Evolutionary conservation across 2,329 filamentous ascomycete species (phyloP), one percentile per base, ranked within the genome.

Genomic region (Fusarium nelsonii): DNA sequence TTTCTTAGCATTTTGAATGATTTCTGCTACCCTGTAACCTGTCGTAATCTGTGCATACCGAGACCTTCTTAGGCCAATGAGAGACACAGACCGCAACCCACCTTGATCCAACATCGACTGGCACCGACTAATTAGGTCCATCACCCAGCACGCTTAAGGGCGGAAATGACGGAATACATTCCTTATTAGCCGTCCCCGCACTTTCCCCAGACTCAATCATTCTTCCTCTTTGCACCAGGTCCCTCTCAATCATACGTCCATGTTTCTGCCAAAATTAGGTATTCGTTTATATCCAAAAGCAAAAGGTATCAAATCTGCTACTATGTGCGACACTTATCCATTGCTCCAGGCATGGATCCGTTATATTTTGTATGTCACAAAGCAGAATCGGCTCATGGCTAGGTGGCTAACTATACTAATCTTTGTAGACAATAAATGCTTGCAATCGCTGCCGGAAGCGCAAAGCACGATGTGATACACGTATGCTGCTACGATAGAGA

Each of bases 381-480:
- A 23, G 4, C 23, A 18, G 11, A 23, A n/a, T 15, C 1, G 6
- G 6, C 16, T 15, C 3, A 11, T 4, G 12, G 4, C 8, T 8
- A 28, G 7, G 8, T 8, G 9, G 14, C 46, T 50, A 12, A 50
- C 16, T 37, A 8, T 37, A 23, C 6, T 15, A 4, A 28, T 18
- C 14, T 4, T 0, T 6, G 2, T 10, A 63, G 59, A 63, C 59
- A 8, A 48, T 63, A 18, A 63, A 63, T 41, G 59, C 59, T 3
- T 63, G 59, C 8, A 63, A 63, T 6, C 59, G 59, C 14, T 63
- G 59, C 37, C 50, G 59, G 12, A 63, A 63, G 10, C 59, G 59
- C 12, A 63, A 63, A 10, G 60, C 60, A 9, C 60, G 60, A 1
- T 63, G 60, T 7, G 60, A 63, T 18, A 63, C 60, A 7, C 41